Conservation (phyloP, 1,284 basidiomycete species). For the Melampsora larici-populina region DNA sequence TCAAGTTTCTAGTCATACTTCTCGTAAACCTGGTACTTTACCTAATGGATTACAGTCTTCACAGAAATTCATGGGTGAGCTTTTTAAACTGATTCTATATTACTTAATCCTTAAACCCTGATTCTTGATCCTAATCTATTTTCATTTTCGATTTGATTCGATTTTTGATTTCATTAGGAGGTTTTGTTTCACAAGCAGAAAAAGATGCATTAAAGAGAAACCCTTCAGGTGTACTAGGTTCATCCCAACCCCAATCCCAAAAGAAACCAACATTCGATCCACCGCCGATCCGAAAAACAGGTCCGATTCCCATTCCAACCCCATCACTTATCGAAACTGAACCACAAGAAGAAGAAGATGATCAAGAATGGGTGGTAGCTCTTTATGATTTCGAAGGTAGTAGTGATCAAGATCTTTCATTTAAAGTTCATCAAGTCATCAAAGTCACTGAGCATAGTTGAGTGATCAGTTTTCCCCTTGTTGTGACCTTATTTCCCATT, state of each 20-base stretch:
- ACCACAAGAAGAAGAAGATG: neutral
- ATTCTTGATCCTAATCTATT: neutral
- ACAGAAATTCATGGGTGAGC: slow-evolving; percentile 40
- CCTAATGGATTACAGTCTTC: neutral
- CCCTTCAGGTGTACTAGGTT: neutral
- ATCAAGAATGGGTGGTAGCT: slow-evolving; percentile 41
- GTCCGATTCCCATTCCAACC: neutral
- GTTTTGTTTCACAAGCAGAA: slow-evolving; percentile 11
- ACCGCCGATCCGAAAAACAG: slow-evolving; percentile 25
- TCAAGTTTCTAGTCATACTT: neutral
- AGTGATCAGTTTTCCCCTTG: neutral
- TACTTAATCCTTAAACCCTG: too few relatives aligned
- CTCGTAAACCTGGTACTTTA: slow-evolving; percentile 17
- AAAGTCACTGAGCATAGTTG: slow-evolving; percentile 42
- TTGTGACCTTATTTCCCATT: neutral
- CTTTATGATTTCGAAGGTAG: slow-evolving; percentile 40
- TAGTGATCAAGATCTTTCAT: slow-evolving; percentile 37
- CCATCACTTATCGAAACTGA: neutral
- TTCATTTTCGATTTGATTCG: neutral
- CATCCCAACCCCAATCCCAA: neutral
- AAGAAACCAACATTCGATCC: slow-evolving; percentile 28
- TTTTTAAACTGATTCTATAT: too few relatives aligned
- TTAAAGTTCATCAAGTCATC: slow-evolving; percentile 40
- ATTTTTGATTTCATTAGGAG: neutral
- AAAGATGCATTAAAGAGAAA: neutral